Evolutionary conservation across 176 grass and related monocot species (phyloP), one percentile per base, ranked within the genome.

Genomic region (Themeda triandra): DNA sequence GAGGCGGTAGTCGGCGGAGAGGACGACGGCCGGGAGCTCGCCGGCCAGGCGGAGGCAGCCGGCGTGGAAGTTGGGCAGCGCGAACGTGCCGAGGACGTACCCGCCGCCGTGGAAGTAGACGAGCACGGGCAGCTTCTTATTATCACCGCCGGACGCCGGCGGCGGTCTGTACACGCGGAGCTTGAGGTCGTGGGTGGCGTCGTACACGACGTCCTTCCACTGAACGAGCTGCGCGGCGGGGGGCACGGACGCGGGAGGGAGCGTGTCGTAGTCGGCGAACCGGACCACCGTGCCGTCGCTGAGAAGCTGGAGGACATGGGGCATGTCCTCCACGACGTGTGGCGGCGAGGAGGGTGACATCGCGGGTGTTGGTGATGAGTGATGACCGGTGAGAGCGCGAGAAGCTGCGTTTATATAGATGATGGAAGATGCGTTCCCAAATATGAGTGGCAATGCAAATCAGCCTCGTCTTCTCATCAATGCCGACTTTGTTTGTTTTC

Each of bases 1-100:
- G 76, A 94, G 88, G 62, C 86, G 86, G 83, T 94, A 94, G 83
- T 94, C 92, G 28, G 58, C 58, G n/a, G 93, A 97, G 65, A 92
- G 37, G n/a, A 79, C 90, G 70, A 92, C 4, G 45, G 87, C 76
- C 1, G 84, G 84, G 45, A 90, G 79, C 44, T 86, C 84, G 44
- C 36, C 45, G 66, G 88, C 42, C 8, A 86, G 35, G 79, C 84
- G 88, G 66, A 83, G 66, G 56, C 88, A 82, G 35, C 73, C 86
- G 3, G 21, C 23, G 73, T 90, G 88, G 72, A 67, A 42, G 66
- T 58, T 82, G 9, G 84, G 54, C 41, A 78, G 12, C 14, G 8
- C 21, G 73, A 73, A 86, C 73, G 73, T 73, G 66, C 79, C 84
- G 44, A 83, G 23, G 58, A 13, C 13, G 66, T 66, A 90, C 35